Percentiles rank a stretch among this genome's conserved stretches.
Conservation (phyloP, 768 basidiomycete genomes). For the Kwoniella sp. region DNA sequence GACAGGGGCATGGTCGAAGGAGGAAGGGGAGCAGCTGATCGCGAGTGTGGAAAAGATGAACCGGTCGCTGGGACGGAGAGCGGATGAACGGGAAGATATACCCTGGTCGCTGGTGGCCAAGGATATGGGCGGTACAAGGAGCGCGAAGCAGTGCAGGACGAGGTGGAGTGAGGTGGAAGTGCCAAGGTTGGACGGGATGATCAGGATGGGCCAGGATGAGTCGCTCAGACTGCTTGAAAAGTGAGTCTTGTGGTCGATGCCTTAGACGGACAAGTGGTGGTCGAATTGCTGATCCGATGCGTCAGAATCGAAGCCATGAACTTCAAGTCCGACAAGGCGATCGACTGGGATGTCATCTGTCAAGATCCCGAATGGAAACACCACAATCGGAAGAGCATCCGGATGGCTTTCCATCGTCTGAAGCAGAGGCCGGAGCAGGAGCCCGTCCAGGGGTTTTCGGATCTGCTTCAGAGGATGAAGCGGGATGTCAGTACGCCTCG, state of each 20-base stretch:
- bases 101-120: constrained; percentile 33
- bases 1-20: constrained; percentile 24
- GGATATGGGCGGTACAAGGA: constrained; percentile 26
- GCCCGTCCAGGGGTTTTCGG: background rate
- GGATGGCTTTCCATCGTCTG: background rate
- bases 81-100: constrained; percentile 15
- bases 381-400: background rate
- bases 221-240: too few species aligned
- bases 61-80: constrained; percentile 13
- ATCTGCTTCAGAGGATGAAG: background rate
- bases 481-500: background rate
- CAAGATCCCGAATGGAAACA: background rate
- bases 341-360: constrained; percentile 3
- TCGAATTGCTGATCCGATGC: too few species aligned
- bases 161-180: constrained; percentile 24
- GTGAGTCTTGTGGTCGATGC: constrained; percentile 14
- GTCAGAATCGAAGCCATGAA: background rate
- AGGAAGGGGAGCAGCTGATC: constrained; percentile 18
- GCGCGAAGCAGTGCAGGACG: constrained; percentile 29
- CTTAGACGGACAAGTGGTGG: background rate
- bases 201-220: too few species aligned
- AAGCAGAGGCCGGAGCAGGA: background rate
- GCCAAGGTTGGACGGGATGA: too few species aligned
- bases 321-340: constrained; percentile 5
- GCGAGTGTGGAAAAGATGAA: constrained; percentile 25